Conservation (phyloP, 495 filamentous ascomycete genomes). For the Trichocladium antarcticum region DNA sequence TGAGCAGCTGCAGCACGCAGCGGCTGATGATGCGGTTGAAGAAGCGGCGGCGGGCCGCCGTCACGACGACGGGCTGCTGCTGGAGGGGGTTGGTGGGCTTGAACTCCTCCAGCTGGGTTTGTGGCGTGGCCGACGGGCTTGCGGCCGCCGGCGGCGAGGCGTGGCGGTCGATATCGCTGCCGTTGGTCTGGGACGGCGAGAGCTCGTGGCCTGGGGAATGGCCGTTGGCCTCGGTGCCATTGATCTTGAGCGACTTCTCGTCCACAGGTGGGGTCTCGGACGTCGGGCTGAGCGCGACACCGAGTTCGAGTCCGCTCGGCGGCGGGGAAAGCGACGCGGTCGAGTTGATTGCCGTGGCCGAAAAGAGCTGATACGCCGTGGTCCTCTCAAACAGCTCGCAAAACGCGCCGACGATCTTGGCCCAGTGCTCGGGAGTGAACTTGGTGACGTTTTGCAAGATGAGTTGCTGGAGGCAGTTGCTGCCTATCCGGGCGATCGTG, state of each 20-base stretch:
- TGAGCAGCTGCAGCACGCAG: constrained; percentile 91
- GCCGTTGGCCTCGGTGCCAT: constrained; percentile 39
- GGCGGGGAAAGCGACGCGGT: constrained; percentile 36
- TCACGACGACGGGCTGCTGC: constrained; percentile 83
- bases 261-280: constrained; percentile 31
- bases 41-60: constrained; percentile 83
- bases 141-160: constrained; percentile 7
- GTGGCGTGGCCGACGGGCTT: constrained; percentile 12
- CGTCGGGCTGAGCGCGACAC: constrained; percentile 31
- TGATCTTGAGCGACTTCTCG: constrained; percentile 51
- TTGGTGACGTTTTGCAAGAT: constrained; percentile 93
- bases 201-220: constrained; percentile 9
- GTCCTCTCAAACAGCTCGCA: constrained; percentile 91
- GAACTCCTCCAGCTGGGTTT: constrained; percentile 72
- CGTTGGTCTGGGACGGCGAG: constrained; percentile 23
- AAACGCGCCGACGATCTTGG: constrained; percentile 86
- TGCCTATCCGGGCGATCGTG: constrained; percentile 93
- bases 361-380: constrained; percentile 88
- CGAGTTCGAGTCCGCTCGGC: constrained; percentile 36
- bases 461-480: constrained; percentile 91
- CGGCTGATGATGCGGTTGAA: constrained; percentile 99
- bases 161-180: constrained; percentile 16
- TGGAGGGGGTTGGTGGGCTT: constrained; percentile 59
- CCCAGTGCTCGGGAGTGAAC: constrained; percentile 79
- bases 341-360: constrained; percentile 56